Evolutionary conservation across 225 moss, liverwort and hornwort genomes (phyloP), one percentile per base, ranked within the genome.

Genomic region (Straminergon stramineum): DNA sequence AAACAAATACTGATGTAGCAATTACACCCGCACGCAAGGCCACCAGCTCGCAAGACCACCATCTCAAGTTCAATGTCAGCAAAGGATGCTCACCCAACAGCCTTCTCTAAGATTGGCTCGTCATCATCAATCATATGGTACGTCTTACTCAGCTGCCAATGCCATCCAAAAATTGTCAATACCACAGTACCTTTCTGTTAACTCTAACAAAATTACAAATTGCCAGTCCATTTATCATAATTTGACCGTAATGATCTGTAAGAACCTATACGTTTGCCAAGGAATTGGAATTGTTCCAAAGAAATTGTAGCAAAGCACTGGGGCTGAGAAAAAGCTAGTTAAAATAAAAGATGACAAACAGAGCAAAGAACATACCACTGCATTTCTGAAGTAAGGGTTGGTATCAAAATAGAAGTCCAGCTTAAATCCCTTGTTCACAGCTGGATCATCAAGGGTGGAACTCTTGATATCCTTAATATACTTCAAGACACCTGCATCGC

Each of bases 81-180:
- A 74, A 75, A 62, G 9, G 75, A 91, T 86, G 83, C 95, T 81
- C 93, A 98, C 98, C 98, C 98, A 43, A 94, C 96, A 83, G 98
- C 97, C 56, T 95, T 95, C 91, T 98, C 98, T 91, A 98, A 92
- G 77, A 98, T 98, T 28, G 98, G 97, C 87, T 98, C 98, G 85
- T 97, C 97, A 74, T 98, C 98, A 83, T 97, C 97, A 88, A 98
- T 98, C 98, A 98, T 98, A 89, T 98, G 98, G 80, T 98, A 98
- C 30, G 96, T 98, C 94, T 98, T 98, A 56, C 94, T 95, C 84
- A 98, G 90, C 98, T 98, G 95, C 65, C 86, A 91, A 81, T 28
- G 77, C 19, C 69, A 81, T n/a, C 60, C 78, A 86, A 53, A 70
- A 53, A 70, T 23, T n/a, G 78, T 89, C 81, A 86, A 62, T 61